phyloP scores from a whole-genome alignment of 2,329 filamentous ascomycete genomes.

The Emmonsia crescens region DNA sequence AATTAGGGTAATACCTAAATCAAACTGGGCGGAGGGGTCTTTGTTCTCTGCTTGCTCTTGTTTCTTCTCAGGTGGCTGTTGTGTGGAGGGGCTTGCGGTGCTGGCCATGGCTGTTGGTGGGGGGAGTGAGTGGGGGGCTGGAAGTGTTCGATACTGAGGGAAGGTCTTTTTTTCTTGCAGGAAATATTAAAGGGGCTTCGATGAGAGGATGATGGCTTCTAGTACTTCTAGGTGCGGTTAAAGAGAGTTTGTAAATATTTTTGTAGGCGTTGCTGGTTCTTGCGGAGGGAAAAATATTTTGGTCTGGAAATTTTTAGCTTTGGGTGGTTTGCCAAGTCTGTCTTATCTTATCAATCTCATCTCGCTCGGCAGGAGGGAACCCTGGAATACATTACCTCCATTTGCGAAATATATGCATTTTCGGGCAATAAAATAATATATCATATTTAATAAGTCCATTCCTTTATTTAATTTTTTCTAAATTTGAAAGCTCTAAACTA shows the following conservation, averaged over 20 bases:
- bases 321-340: not conserved
- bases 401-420: too few species aligned
- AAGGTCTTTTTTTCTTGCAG: too few species aligned
- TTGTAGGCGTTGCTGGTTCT: not conserved
- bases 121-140: not conserved
- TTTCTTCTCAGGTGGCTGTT: not conserved
- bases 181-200: too few species aligned
- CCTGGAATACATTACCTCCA: too few species aligned
- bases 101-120: not conserved
- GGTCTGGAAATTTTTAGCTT: not conserved
- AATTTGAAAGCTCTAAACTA: not conserved
- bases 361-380: too few species aligned
- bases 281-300: not conserved
- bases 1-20: conserved; percentile 73
- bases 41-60: not conserved
- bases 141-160: not conserved
- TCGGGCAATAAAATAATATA: not conserved
- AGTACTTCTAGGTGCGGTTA: too few species aligned
- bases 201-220: too few species aligned
- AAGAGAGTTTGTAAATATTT: not conserved
- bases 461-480: not conserved
- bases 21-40: conserved; percentile 54
- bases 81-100: not conserved
- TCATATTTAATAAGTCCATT: not conserved
- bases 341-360: not conserved